Conservation (phyloP, 192 early-diverging fungal species). For the Coemansia sp. region DNA sequence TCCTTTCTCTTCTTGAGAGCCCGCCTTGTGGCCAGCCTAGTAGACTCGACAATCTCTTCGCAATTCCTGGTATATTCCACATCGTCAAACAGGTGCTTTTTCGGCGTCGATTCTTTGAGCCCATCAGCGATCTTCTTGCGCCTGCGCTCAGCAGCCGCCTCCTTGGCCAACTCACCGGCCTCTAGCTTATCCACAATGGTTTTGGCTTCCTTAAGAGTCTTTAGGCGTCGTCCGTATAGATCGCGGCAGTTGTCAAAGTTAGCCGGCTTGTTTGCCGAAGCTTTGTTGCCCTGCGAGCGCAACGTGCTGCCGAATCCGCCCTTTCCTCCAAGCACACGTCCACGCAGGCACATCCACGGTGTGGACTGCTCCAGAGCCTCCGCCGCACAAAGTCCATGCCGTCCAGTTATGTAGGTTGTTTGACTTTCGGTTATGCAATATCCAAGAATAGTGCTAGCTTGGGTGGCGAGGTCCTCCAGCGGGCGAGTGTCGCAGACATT, state of each 20-base stretch:
- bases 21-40: slow-evolving; percentile 57
- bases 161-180: slow-evolving; percentile 18
- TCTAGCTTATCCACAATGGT: slow-evolving; percentile 57
- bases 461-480: slow-evolving; percentile 20
- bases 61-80: slow-evolving; percentile 65
- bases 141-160: slow-evolving; percentile 62
- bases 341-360: slow-evolving; percentile 27
- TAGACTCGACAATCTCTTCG: slow-evolving; percentile 65
- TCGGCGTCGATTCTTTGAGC: slow-evolving; percentile 59
- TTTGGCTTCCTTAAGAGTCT: slow-evolving; percentile 89
- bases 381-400: slow-evolving; percentile 18
- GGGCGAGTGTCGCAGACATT: slow-evolving; percentile 26
- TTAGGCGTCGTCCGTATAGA: slow-evolving; percentile 83
- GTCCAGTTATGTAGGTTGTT: slow-evolving; percentile 25
- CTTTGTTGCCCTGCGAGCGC: slow-evolving; percentile 88
- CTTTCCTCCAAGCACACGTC: slow-evolving; percentile 75
- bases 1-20: slow-evolving; percentile 19
- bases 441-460: slow-evolving; percentile 11
- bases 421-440: neutral
- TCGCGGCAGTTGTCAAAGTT: slow-evolving; percentile 95
- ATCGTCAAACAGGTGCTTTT: slow-evolving; percentile 86
- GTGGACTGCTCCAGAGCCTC: slow-evolving; percentile 11
- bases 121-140: slow-evolving; percentile 85
- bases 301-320: slow-evolving; percentile 97
- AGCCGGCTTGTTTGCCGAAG: slow-evolving; percentile 84